phyloP scores from a whole-genome alignment of 345 rosid species.

The Hibiscus trionum region DNA sequence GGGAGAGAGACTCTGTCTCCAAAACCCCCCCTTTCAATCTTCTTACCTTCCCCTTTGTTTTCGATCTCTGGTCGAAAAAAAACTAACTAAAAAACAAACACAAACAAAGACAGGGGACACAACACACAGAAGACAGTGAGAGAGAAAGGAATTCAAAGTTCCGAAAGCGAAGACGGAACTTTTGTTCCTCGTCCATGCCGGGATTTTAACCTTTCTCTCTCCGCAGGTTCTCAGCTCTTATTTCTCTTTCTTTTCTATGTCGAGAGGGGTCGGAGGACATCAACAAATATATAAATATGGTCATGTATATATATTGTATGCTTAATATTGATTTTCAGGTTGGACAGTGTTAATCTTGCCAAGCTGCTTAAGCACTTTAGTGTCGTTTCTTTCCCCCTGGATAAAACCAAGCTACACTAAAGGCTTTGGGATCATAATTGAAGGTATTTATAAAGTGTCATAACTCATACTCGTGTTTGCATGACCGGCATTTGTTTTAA shows the following conservation, averaged over 20 bases:
- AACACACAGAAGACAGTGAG: conserved; percentile 4
- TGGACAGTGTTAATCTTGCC: not conserved
- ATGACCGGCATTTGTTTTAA: no score
- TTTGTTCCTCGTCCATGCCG: conserved; percentile 16
- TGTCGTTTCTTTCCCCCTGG: no score
- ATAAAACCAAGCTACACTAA: no score
- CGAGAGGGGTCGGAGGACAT: no score
- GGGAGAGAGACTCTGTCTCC: not conserved
- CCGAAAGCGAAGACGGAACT: not conserved
- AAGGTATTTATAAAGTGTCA: no score
- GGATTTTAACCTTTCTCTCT: conserved; percentile 21
- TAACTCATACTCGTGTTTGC: no score
- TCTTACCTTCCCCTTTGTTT: not conserved
- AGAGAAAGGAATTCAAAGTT: conserved; percentile 14
- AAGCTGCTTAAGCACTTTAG: not conserved
- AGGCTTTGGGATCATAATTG: no score
- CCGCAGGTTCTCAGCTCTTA: not conserved
- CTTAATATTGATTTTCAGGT: not conserved
- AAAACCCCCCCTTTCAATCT: not conserved
- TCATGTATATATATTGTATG: no score
- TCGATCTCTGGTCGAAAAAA: not conserved
- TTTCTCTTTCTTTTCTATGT: no score
- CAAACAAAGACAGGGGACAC: not conserved
- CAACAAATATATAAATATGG: no score
- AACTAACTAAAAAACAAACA: not conserved